These are phyloP conservation scores for Toxicodendron radicans DNA, from an alignment of 345 rosid species.

Conservation along the genomic window DNA sequence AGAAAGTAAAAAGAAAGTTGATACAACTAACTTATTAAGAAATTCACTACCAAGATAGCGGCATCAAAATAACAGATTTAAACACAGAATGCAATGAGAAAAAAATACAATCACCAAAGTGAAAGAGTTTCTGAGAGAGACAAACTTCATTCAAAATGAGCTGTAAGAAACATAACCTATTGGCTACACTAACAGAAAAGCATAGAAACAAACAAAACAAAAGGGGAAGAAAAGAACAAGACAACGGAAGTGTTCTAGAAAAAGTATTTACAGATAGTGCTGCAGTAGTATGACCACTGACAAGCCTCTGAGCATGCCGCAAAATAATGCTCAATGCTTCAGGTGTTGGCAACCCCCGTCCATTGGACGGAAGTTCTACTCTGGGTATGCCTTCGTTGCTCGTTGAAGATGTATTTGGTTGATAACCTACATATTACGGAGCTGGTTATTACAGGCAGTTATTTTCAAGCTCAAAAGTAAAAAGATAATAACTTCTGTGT, in stretches of 20 bases:
- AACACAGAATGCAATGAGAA: background rate
- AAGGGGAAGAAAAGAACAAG: background rate
- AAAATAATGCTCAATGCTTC: slow-evolving; percentile 66
- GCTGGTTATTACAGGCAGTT: slow-evolving; percentile 20
- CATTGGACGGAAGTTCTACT: slow-evolving; percentile 50
- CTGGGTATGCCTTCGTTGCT: slow-evolving; percentile 36
- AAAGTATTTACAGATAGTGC: slow-evolving; percentile 62
- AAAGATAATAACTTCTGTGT: slow-evolving; percentile 10
- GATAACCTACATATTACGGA: slow-evolving; percentile 50
- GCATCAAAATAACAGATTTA: background rate
- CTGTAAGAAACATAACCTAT: background rate
- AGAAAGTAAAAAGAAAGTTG: background rate
- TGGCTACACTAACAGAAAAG: background rate
- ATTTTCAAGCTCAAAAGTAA: slow-evolving; percentile 8
- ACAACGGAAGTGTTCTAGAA: slow-evolving; percentile 8
- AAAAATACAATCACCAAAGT: background rate
- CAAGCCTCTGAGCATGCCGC: slow-evolving; percentile 63
- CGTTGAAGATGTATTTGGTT: slow-evolving; percentile 42
- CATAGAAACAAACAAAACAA: background rate
- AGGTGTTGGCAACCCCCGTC: slow-evolving; percentile 55
- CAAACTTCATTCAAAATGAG: background rate
- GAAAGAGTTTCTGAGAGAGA: background rate
- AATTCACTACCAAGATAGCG: background rate
- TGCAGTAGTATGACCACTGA: slow-evolving; percentile 50
- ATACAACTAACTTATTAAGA: background rate